Conservation (phyloP, 2,329 filamentous ascomycete species). For the Macrophomina tecta region DNA sequence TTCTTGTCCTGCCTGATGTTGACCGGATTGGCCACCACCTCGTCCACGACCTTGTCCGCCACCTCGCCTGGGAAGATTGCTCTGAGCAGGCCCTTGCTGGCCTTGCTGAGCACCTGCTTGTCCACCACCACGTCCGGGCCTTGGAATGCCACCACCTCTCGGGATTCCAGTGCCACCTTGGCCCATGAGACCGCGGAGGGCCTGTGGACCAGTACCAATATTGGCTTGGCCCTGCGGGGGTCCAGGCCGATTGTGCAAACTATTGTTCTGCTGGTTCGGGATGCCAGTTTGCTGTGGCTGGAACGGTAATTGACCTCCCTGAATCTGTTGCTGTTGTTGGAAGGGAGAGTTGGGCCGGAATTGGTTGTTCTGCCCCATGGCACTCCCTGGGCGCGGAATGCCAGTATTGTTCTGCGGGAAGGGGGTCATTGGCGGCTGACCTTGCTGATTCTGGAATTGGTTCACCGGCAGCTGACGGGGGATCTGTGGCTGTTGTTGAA, state of each 20-base stretch:
- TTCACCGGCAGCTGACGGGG: constrained; percentile 10
- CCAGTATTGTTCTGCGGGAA: constrained; percentile 12
- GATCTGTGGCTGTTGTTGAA: constrained; percentile 11
- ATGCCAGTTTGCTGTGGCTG: constrained; percentile 30
- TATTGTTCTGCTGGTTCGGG: not conserved
- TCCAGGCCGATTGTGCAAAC: constrained; percentile 17
- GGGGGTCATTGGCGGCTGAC: constrained; percentile 19
- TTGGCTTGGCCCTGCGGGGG: constrained; percentile 23
- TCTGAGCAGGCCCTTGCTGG: constrained; percentile 31
- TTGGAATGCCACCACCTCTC: constrained; percentile 36
- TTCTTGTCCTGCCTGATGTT: constrained; percentile 31
- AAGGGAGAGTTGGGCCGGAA: constrained; percentile 35
- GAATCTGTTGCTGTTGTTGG: constrained; percentile 30
- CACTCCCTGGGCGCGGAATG: constrained; percentile 34
- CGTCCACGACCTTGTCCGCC: constrained; percentile 27
- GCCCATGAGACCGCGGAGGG: constrained; percentile 37
- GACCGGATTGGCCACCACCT: constrained; percentile 17
- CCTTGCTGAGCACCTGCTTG: constrained; percentile 37
- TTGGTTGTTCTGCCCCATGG: constrained; percentile 18
- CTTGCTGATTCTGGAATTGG: constrained; percentile 28
- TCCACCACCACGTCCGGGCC: constrained; percentile 38
- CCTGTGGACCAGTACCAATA: constrained; percentile 39
- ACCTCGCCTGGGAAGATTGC: constrained; percentile 29
- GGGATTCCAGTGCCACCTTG: constrained; percentile 31
- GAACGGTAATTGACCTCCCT: constrained; percentile 27